Conservation (phyloP, 495 filamentous ascomycete genomes). For the Acidiella bohemica region DNA sequence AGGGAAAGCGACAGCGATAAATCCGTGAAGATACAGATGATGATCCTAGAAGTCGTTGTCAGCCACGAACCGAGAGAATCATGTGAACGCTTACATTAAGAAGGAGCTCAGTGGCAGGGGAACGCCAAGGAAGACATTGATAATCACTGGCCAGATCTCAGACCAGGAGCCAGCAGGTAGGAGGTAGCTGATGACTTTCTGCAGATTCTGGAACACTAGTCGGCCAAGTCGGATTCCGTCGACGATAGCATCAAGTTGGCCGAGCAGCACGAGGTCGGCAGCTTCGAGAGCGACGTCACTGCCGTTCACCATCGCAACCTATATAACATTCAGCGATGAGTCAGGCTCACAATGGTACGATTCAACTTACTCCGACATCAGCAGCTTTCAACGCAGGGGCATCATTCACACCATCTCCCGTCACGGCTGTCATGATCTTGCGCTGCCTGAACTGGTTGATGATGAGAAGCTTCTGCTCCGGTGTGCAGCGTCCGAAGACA, state of each 20-base stretch:
- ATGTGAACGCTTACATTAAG: too few species aligned
- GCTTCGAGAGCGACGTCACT: conserved; percentile 78
- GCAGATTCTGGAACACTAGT: conserved; percentile 43
- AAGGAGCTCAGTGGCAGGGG: conserved; percentile 26
- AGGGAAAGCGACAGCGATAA: conserved; percentile 24
- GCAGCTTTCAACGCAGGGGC: conserved; percentile 66
- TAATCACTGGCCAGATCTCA: too few species aligned
- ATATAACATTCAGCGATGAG: too few species aligned
- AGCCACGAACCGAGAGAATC: too few species aligned
- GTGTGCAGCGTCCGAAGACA: conserved; percentile 22
- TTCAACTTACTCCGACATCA: conserved; percentile 80
- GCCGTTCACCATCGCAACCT: conserved; percentile 64
- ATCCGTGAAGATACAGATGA: conserved; percentile 31
- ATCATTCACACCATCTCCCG: conserved; percentile 81
- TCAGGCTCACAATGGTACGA: too few species aligned
- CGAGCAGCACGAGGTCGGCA: conserved; percentile 62
- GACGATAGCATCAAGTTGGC: conserved; percentile 64
- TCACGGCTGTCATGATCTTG: too few species aligned
- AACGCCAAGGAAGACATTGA: conserved; percentile 29
- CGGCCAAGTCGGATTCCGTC: conserved; percentile 50
- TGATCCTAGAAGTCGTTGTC: too few species aligned
- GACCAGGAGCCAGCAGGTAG: too few species aligned
- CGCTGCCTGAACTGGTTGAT: too few species aligned
- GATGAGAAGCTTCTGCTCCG: conserved; percentile 21
- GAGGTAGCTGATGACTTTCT: too few species aligned